phyloP scores from a whole-genome alignment of 371 early-diverging fungal species.

The Ecytonucleospora hepatopenaei region DNA sequence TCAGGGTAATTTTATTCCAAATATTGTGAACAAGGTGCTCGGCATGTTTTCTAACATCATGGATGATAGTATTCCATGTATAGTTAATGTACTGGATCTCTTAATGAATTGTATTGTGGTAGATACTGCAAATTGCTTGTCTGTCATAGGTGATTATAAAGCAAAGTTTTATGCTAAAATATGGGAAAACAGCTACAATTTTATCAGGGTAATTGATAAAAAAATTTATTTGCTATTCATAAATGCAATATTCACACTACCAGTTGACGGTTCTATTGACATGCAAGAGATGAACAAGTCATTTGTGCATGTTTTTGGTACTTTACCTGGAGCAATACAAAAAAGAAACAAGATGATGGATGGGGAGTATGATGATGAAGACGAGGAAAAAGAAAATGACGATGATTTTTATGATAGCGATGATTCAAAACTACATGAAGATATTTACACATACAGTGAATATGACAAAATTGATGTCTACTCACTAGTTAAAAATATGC shows the following conservation, averaged over 20 bases:
- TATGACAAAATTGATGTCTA: slow-evolving; percentile 54
- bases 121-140: slow-evolving; percentile 24
- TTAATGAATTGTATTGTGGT: slow-evolving; percentile 53
- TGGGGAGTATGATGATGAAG: slow-evolving; percentile 32
- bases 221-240: slow-evolving; percentile 54
- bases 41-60: slow-evolving; percentile 9
- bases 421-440: slow-evolving; percentile 51
- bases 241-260: slow-evolving; percentile 33
- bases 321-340: slow-evolving; percentile 51
- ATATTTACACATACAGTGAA: slow-evolving; percentile 50
- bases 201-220: slow-evolving; percentile 56
- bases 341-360: slow-evolving; percentile 46
- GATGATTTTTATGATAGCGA: background rate
- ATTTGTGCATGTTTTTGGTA: slow-evolving; percentile 34
- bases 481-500: slow-evolving; percentile 33
- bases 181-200: slow-evolving; percentile 30
- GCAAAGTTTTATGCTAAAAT: slow-evolving; percentile 21
- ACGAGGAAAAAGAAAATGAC: slow-evolving; percentile 23
- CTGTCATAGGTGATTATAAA: slow-evolving; percentile 19
- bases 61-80: slow-evolving; percentile 22
- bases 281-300: slow-evolving; percentile 16
- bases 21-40: slow-evolving; percentile 32
- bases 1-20: slow-evolving; percentile 23
- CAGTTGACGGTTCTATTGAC: slow-evolving; percentile 4
- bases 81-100: slow-evolving; percentile 34